Conservation (phyloP, 768 basidiomycete genomes). For the Phanerochaete carnosa region DNA sequence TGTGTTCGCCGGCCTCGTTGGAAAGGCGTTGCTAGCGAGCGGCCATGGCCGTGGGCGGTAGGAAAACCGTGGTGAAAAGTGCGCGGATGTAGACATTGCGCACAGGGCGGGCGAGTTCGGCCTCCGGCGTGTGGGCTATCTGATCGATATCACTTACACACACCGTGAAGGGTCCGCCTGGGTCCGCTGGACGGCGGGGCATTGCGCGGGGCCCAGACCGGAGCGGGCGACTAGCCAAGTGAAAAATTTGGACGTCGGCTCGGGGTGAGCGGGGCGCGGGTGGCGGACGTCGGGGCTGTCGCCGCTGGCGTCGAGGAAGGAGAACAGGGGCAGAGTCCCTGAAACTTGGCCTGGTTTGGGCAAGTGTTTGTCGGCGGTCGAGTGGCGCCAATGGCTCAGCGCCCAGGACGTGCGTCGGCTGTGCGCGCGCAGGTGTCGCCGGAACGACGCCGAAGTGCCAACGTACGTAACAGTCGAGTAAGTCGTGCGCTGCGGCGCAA, state of each 20-base stretch:
- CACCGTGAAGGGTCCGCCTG: neutral
- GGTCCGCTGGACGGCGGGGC: neutral
- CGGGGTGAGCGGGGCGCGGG: neutral
- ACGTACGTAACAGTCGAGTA: neutral
- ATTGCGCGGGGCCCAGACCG: neutral
- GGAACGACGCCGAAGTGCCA: neutral
- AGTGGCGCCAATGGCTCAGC: neutral
- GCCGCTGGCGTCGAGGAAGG: neutral
- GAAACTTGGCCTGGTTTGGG: neutral
- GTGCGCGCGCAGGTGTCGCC: neutral
- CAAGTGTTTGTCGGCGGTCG: neutral
- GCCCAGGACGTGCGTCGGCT: neutral
- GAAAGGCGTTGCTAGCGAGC: conserved; percentile 23
- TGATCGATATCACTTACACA: conserved; percentile 5
- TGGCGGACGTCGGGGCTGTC: neutral
- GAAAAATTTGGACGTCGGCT: neutral
- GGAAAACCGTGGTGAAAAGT: neutral
- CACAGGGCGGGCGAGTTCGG: neutral
- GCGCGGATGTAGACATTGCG: conserved; percentile 7
- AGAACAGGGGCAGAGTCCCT: neutral
- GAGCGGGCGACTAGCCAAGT: neutral
- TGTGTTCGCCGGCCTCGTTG: conserved; percentile 17
- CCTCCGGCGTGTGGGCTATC: neutral
- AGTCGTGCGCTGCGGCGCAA: conserved; percentile 12
- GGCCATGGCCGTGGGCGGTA: conserved; percentile 2